phyloP scores from a whole-genome alignment of 1,284 basidiomycete species.

The Sporisorium exsertum region DNA sequence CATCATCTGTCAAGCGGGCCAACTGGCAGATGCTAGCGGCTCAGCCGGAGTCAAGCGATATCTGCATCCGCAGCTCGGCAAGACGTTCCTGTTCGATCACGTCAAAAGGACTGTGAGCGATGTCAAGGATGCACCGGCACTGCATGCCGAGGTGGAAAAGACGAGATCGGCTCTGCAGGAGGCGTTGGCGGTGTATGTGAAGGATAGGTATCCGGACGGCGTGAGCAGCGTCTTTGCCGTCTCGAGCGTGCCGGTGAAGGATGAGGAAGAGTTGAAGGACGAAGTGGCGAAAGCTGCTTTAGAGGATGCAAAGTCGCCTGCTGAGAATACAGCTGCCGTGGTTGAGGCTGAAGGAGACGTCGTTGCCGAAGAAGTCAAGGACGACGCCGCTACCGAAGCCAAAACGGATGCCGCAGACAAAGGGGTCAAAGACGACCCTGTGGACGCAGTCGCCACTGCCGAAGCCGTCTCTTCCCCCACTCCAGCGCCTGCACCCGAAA shows the following conservation, averaged over 20 bases:
- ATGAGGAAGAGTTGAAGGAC: constrained; percentile 17
- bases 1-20: constrained; percentile 49
- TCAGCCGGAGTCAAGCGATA: constrained; percentile 27
- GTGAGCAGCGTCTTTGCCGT: constrained; percentile 53
- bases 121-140: constrained; percentile 11
- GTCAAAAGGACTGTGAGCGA: constrained; percentile 35
- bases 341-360: constrained; percentile 4
- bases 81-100: constrained; percentile 48
- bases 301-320: constrained; percentile 27
- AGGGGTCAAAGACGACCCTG: constrained; percentile 18
- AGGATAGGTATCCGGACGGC: constrained; percentile 61
- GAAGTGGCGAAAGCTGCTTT: constrained; percentile 20
- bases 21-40: constrained; percentile 3
- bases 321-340: constrained; percentile 28
- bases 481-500: not conserved
- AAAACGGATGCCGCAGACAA: constrained; percentile 1
- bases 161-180: constrained; percentile 51
- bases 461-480: constrained; percentile 18
- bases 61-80: constrained; percentile 31
- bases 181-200: constrained; percentile 50
- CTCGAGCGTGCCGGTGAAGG: constrained; percentile 21
- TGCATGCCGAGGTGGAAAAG: constrained; percentile 21
- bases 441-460: constrained; percentile 13
- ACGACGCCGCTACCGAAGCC: constrained; percentile 1
- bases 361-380: not conserved